Evolutionary conservation across 768 basidiomycete genomes (phyloP), one percentile per base, ranked within the genome.

Genomic region (Omphalotus guepiniiformis): DNA sequence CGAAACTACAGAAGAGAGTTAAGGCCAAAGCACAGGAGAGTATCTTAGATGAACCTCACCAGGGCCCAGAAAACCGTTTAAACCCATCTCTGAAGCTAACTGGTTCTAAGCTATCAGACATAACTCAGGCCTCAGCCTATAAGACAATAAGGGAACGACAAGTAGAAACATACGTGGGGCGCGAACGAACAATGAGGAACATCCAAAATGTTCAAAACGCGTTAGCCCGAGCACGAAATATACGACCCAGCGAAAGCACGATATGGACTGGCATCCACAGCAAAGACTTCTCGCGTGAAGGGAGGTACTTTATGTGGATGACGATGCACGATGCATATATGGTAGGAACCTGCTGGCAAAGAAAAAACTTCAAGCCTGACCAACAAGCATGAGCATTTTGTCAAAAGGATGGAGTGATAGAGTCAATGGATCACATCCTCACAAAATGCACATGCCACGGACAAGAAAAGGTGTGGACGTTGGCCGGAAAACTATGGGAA

Each of bases 361-460:
- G 34, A 27, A 3, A 22, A 22, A 47, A 25, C 22, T 38, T 38
- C n/a, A 34, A 28, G 18, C 34, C 32, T 23, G 38, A 39, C 9
- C 15, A 8, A 11, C 43, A 18, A 22, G 28, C 8, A 9, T 21
- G 29, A 43, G 42, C 42, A 32, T 28, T 9, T 15, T 44, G 42
- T 21, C 27, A 30, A 9, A 28, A 41, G 1, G 62, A 62, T 26
- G 22, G 29, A 0, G 46, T 22, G 0, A 47, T 11, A 11, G 67
- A 68, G 39, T 29, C 57, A 8, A 55, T 69, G 50, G 55, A 59
- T 7, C 66, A 69, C 38, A 65, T 66, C 5, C 53, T 67, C 1
- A 50, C 42, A 0, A 45, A 63, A 21, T 68, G 67, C 39, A 27
- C 27, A 39, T 50, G 42, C 1, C 47, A 53, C 1, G 60, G 59